Evolutionary conservation across 2,329 filamentous ascomycete genomes (phyloP).

Genomic region (Phialocephala subalpina): DNA sequence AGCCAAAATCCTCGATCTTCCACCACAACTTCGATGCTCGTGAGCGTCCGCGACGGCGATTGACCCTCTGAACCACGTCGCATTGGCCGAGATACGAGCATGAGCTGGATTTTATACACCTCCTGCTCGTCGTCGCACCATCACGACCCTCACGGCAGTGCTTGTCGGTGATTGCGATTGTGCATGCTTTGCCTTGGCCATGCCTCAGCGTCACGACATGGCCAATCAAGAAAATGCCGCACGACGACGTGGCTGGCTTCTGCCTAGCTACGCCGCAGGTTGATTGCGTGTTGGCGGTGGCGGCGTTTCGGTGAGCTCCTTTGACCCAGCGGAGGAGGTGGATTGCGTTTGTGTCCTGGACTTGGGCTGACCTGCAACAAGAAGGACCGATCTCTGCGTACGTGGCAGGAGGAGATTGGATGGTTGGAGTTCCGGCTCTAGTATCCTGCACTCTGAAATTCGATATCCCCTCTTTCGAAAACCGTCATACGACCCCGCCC

Average conservation of each 20-base stretch:
- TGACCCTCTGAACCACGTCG: constrained; percentile 23
- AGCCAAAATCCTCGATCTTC: constrained; percentile 32
- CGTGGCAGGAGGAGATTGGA: too few relatives aligned
- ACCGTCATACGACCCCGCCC: too few relatives aligned
- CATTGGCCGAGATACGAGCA: constrained; percentile 32
- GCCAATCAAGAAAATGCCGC: constrained; percentile 26
- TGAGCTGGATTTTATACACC: constrained; percentile 21
- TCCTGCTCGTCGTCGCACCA: constrained; percentile 25
- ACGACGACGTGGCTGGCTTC: constrained; percentile 22
- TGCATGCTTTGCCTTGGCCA: constrained; percentile 29
- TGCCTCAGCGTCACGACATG: constrained; percentile 31
- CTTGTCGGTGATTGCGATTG: constrained; percentile 25
- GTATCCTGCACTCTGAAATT: too few relatives aligned
- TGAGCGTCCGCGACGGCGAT: constrained; percentile 26
- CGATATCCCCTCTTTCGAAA: too few relatives aligned
- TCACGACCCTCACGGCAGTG: constrained; percentile 29
- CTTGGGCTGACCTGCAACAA: too few relatives aligned
- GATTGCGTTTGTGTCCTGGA: too few relatives aligned
- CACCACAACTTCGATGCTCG: constrained; percentile 30
- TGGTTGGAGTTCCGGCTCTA: too few relatives aligned
- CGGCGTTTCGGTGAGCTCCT: too few relatives aligned
- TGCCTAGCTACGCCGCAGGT: constrained; percentile 18
- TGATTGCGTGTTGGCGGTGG: too few relatives aligned
- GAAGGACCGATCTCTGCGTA: too few relatives aligned
- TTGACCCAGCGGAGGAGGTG: too few relatives aligned